These are phyloP conservation scores for Chalciporus piperatus DNA, from an alignment of 768 basidiomycete genomes.

Conservation along the genomic window DNA sequence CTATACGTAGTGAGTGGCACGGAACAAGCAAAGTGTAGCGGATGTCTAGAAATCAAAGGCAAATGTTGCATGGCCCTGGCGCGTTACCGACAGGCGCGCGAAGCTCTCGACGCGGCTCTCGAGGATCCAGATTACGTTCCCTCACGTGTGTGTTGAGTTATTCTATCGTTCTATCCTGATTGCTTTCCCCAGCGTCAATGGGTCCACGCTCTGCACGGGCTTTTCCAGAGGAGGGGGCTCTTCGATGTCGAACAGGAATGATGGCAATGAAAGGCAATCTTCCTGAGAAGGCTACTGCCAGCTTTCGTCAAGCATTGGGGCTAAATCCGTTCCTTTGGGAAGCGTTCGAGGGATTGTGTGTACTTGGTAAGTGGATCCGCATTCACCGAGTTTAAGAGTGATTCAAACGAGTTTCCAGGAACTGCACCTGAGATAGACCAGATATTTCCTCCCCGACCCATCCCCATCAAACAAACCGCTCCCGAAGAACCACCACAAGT, in stretches of 20 bases:
- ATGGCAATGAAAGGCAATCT: slow-evolving; percentile 80
- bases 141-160: slow-evolving; percentile 46
- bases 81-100: slow-evolving; percentile 73
- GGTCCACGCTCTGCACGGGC: slow-evolving; percentile 49
- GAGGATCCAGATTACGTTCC: slow-evolving; percentile 51
- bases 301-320: slow-evolving; percentile 68
- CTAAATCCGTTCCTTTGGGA: slow-evolving; percentile 87
- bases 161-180: slow-evolving; percentile 10
- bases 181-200: slow-evolving; percentile 48
- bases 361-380: slow-evolving; percentile 51
- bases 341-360: slow-evolving; percentile 85
- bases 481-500: slow-evolving; percentile 49
- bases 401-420: slow-evolving; percentile 42
- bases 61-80: slow-evolving; percentile 72
- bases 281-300: slow-evolving; percentile 64
- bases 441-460: slow-evolving; percentile 62
- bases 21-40: slow-evolving; percentile 58
- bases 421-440: slow-evolving; percentile 69
- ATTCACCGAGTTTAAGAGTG: slow-evolving; percentile 2
- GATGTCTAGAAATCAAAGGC: slow-evolving; percentile 78
- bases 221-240: slow-evolving; percentile 69
- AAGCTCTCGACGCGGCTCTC: slow-evolving; percentile 63
- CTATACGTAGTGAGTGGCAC: slow-evolving; percentile 64
- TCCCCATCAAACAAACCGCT: slow-evolving; percentile 51
- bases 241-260: slow-evolving; percentile 74